Evolutionary conservation across 306 rosid species (phyloP), one percentile per base, ranked within the genome.

Genomic region (Castanea mollissima): DNA sequence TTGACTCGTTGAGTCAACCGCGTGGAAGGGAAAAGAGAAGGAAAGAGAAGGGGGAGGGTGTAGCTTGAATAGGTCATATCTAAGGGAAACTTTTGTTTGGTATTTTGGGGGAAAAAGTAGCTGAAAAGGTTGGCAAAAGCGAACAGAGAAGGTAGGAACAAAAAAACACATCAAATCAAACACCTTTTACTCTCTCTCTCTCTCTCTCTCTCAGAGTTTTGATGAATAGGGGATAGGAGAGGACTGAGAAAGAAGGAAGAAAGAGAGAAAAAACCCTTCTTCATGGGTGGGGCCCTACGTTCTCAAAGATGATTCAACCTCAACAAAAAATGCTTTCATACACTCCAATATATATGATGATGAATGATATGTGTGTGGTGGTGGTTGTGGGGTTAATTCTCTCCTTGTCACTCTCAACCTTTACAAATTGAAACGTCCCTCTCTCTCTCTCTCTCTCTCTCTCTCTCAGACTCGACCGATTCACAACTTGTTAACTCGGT

Each of bases 121-220:
- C 67, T 84, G 89, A 87, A 85, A 85, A 77, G 81, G 85, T 79
- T 67, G 86, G 87, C 74, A 74, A 86, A 86, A 89, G 91, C 44
- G 62, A 77, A 73, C 77, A 80, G 19, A 82, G 9, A 77, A 84
- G 88, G 82, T 83, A 81, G 74, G 41, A 91, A 89, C 96, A 89
- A 89, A 89, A 55, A n/a, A 78, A 81, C 75, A 75, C 19, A 88
- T 88, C 93, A 86, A 85, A 91, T 93, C 97, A 38, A 65, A 19
- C 8, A 83, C 93, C 88, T 90, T 88, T 71, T 52, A 57, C 51
- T 23, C 72, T 27, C n/a, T n/a, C n/a, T n/a, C 63, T 79, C 76
- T 87, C 35, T 27, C 32, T 12, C 51, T 9, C 44, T 19, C 21
- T 78, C 63, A 63, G 41, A 6, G 25, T 38, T 58, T 59, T 27